Evolutionary conservation across 176 grass and related monocot species (phyloP).

Genomic region (Aegilops bicornis): DNA sequence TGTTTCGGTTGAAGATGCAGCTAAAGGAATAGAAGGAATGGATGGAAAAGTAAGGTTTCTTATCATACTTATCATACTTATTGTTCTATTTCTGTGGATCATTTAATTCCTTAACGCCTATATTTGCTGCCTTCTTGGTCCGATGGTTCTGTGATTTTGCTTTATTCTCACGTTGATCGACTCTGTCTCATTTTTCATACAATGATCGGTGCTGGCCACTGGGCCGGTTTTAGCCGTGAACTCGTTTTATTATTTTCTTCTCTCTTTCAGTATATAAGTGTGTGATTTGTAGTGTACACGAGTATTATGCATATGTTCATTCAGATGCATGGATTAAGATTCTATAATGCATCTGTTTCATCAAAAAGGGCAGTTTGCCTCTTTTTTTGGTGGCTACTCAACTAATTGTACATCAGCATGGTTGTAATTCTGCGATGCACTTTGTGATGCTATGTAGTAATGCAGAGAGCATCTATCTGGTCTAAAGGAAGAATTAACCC

Average conservation of each 20-base stretch:
- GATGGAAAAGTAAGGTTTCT: constrained; percentile 80
- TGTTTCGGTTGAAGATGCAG: constrained; percentile 65
- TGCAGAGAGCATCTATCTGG: not conserved
- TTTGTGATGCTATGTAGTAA: not conserved
- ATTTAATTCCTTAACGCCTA: too few species aligned
- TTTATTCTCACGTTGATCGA: not conserved
- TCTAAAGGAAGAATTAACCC: not conserved
- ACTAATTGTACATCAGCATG: not conserved
- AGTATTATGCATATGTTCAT: not conserved
- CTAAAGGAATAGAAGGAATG: constrained; percentile 78
- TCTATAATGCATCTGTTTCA: not conserved
- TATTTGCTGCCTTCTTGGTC: not conserved
- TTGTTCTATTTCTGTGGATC: not conserved
- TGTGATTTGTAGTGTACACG: not conserved
- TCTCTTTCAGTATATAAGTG: not conserved
- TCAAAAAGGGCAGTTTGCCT: not conserved
- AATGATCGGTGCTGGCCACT: not conserved
- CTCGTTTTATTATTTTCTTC: not conserved
- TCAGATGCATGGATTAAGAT: not conserved
- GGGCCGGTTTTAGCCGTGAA: not conserved
- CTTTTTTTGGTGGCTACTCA: not conserved
- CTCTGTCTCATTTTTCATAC: not conserved
- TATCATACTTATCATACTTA: not conserved
- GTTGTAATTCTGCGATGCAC: not conserved
- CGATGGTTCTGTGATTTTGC: not conserved